Evolutionary conservation across 2,329 filamentous ascomycete species (phyloP), one percentile per base, ranked within the genome.

Genomic region (Aspergillus niger): DNA sequence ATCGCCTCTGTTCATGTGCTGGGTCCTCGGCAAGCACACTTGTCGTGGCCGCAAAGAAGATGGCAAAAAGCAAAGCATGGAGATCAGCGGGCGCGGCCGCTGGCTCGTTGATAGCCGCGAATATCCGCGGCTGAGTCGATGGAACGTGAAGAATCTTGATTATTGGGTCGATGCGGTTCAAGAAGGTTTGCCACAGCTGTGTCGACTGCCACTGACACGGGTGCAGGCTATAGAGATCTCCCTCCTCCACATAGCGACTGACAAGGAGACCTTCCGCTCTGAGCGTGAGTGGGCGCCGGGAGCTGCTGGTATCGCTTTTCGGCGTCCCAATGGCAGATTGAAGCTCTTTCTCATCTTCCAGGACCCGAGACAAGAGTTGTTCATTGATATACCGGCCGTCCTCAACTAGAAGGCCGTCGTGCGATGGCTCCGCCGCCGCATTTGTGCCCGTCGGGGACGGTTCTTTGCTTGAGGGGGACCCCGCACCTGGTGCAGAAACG

Each of bases 381-480:
- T 73, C 71, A n/a, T 73, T 70, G 43, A 73, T 69, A 55, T 73
- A 73, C n/a, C 58, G 60, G 26, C 70, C 70, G 28, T 70, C 68
- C 32, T 63, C 66, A 20, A 60, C 65, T 13, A 72, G 28, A 13
- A 71, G 63, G 3, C 69, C 68, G 17, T 56, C 61, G 3, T 63
- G 48, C 7, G 43, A 2, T 2, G 39, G 53, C 20, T 48, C 39
- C 62, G 57, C 30, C 2, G 30, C 43, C 8, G 7, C 5, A 15
- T 47, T 36, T 13, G 38, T 50, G n/a, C 28, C 17, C 3, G 55
- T 22, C 15, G 44, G 5, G 10, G 32, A 20, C 10, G 3, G 3
- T 30, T 10, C 24, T 5, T 30, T 20, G 28, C 47, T 50, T 8
- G 26, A 20, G 0, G 24, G 47, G n/a, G n/a, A 17, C 3, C 36